Conservation (phyloP, 768 basidiomycete species). For the Candolleomyces eurysporus region DNA sequence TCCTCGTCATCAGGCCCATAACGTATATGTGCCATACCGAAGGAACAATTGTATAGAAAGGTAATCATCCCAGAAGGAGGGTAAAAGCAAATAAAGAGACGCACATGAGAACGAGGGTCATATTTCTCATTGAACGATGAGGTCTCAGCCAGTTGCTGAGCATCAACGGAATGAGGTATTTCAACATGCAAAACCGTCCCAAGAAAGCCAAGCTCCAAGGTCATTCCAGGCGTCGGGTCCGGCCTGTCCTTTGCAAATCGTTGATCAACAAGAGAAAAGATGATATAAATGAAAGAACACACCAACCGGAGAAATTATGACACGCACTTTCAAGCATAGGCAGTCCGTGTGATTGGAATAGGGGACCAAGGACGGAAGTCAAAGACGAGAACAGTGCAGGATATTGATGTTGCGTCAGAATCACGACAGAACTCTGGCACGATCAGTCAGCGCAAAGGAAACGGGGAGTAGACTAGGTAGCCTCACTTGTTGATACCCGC, state of each 20-base stretch:
- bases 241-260: slow-evolving; percentile 63
- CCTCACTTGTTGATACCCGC: slow-evolving; percentile 77
- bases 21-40: too few relatives aligned
- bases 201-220: slow-evolving; percentile 80
- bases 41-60: too few relatives aligned
- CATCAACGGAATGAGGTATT: slow-evolving; percentile 65
- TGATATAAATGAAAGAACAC: slow-evolving; percentile 23
- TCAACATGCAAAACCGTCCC: slow-evolving; percentile 73
- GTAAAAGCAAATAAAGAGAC: slow-evolving; percentile 9
- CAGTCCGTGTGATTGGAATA: slow-evolving; percentile 69
- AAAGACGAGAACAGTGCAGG: slow-evolving; percentile 80
- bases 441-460: slow-evolving; percentile 1
- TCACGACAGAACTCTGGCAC: slow-evolving; percentile 70
- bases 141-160: slow-evolving; percentile 67
- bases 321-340: slow-evolving; percentile 86
- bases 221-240: slow-evolving; percentile 63
- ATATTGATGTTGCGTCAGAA: slow-evolving; percentile 77
- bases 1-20: too few relatives aligned
- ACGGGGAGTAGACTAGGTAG: not conserved
- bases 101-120: slow-evolving; percentile 51
- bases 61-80: not conserved
- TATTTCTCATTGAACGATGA: slow-evolving; percentile 50
- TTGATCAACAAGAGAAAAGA: slow-evolving; percentile 3
- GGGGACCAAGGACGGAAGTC: slow-evolving; percentile 65
- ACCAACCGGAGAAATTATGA: slow-evolving; percentile 85